phyloP scores from a whole-genome alignment of 2,329 filamentous ascomycete genomes.

The Phaeosphaeria sp. region DNA sequence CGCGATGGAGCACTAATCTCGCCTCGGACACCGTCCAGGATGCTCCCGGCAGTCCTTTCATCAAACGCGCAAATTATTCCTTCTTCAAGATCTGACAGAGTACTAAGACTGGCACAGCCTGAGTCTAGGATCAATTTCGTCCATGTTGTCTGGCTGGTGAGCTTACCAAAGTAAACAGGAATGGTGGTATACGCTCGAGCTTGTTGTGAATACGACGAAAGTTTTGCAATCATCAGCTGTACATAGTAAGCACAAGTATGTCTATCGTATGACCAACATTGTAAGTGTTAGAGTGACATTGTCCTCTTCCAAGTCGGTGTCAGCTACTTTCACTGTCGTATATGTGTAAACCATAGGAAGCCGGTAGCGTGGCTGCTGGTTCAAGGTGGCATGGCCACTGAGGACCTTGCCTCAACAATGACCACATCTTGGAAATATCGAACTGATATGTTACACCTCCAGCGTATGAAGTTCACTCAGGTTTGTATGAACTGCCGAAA shows the following conservation, averaged over 20 bases:
- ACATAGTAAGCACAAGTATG: background rate
- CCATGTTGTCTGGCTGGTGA: background rate
- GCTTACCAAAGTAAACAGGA: background rate
- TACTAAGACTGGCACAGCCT: background rate
- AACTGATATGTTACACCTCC: too few relatives aligned
- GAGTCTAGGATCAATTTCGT: background rate
- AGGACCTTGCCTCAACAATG: too few relatives aligned
- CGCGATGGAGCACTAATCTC: constrained; percentile 16
- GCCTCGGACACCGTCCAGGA: constrained; percentile 10
- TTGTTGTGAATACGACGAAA: background rate
- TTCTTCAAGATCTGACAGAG: background rate
- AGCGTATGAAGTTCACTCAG: too few relatives aligned
- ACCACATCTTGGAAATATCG: too few relatives aligned
- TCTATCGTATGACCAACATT: background rate
- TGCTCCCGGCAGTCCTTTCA: constrained; percentile 19
- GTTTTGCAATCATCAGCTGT: background rate
- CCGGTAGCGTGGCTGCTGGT: too few relatives aligned
- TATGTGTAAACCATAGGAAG: too few relatives aligned
- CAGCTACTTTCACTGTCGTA: too few relatives aligned
- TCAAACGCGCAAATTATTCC: constrained; percentile 14
- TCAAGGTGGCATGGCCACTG: too few relatives aligned
- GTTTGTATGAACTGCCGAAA: too few relatives aligned
- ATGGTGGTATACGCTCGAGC: background rate
- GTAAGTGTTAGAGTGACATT: background rate
- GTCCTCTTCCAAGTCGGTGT: background rate